Base-by-base conservation (phyloP, 345 rosid species). In the Trapa bicornis region DNA sequence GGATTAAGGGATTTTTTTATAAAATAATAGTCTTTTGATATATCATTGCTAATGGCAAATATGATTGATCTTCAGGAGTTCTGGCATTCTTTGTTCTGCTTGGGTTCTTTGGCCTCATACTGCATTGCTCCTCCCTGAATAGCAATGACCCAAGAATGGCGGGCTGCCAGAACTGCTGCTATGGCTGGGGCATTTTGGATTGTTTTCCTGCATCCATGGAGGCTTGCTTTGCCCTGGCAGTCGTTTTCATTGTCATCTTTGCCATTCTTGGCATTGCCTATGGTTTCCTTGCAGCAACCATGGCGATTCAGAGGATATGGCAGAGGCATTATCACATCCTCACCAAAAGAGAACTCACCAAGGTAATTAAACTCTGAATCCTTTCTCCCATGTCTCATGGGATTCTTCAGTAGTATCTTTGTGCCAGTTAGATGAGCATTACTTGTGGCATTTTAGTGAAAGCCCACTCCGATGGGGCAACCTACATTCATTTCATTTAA, bases 171-270 rank as follows among this genome's bases (percentile, higher is more conserved):
- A 88, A 90, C 75, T 88, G 97, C 84, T 94, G 96, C 74, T 94
- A 94, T 67, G 97, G 99, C 47, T 88, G 97, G 99, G 97, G 97
- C 45, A 80, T 90, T 75, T 81, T 93, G 78, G 97, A 93, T 72
- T 88, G 96, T 73, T 94, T 94, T 79, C 99, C 97, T 63, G 96
- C 96, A 32, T 89, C 97, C 2, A 78, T 94, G 96, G 99, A 94
- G 77, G 97, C 96, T 36, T 88, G 96, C 75, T 88, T 94, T 73
- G 92, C 92, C 32, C 80, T 91, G 63, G 87, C 86, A 57, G 37
- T 91, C 50, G 91, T 94, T 65, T 94, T 94, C 78, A 85, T 94
- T 17, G 88, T 94, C 71, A 87, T 94, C 68, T 91, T 94, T 62
- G 95, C 89, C 35, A 87, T 89, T 78, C 87, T 91, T 42, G 97